Evolutionary conservation across 2,329 filamentous ascomycete species (phyloP), one percentile per base, ranked within the genome.

Genomic region (Cadophora sp.): DNA sequence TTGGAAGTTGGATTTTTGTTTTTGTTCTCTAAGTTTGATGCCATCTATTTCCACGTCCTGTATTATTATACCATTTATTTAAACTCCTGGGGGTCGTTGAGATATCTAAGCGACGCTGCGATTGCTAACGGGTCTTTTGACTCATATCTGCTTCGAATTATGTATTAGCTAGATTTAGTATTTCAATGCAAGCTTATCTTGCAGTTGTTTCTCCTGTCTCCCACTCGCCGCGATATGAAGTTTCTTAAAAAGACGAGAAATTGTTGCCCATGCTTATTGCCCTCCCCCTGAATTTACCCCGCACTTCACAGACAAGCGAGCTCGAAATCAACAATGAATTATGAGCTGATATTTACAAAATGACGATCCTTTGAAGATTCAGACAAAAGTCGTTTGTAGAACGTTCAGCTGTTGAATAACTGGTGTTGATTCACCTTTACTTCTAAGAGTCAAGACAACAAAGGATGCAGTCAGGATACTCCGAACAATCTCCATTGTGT

Each of bases 101-200:
- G 41, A 39, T 8, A 2, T 39, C 11, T 9, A n/a, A 5, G n/a
- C 4, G 18, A 18, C n/a, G 41, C 1, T 16, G n/a, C n/a, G 14
- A 45, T n/a, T n/a, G 41, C 2, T 8, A 8, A 39, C 1, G 20
- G 47, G n/a, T 20, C 20, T 5, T 50, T 20, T 50, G 47, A 13
- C 22, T 24, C 1, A 18, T 24, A 6, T 50, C 22, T 50, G 9
- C 3, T 50, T 50, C 47, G 13, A 45, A 45, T 13, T 13, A 45
- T 48, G 22, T 30, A 27, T 51, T 51, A 51, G 22, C 22, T 16
- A 51, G 20, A 30, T 18, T 51, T 27, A 24, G 11, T 30, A 24
- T 24, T 51, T 16, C 5, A 27, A 51, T 51, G 48, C 48, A 14
- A 30, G 48, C 24, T 51, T 51, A 51, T 48, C 45, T 48, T 48